phyloP scores from a whole-genome alignment of 495 filamentous ascomycete species.

The Pyrenula aspistea region DNA sequence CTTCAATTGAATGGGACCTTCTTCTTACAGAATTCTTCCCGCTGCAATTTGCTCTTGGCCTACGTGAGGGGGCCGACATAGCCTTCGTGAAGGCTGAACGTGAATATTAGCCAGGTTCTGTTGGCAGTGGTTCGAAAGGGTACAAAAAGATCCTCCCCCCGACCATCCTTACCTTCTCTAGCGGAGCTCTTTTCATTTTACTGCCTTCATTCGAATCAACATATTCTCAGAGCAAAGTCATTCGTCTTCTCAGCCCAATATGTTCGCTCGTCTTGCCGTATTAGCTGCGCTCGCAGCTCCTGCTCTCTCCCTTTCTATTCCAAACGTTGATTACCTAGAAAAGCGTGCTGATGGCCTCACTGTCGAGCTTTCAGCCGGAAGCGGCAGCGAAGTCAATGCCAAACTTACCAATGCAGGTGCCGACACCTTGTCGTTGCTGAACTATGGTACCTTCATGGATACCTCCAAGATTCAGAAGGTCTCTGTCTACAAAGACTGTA shows the following conservation, averaged over 20 bases:
- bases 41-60: neutral
- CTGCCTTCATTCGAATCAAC: neutral
- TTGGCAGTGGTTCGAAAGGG: neutral
- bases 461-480: constrained; percentile 48
- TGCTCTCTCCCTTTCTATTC: constrained; percentile 25
- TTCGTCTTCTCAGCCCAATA: neutral
- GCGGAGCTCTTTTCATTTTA: neutral
- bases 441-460: constrained; percentile 51
- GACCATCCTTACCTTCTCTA: neutral
- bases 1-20: neutral
- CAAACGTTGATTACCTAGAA: constrained; percentile 27
- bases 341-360: constrained; percentile 31
- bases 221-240: neutral
- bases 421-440: constrained; percentile 43
- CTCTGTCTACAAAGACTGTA: constrained; percentile 38
- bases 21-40: constrained; percentile 11
- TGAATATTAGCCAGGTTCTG: neutral
- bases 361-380: constrained; percentile 38
- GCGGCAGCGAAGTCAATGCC: constrained; percentile 46
- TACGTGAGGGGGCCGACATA: neutral
- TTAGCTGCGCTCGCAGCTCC: constrained; percentile 3
- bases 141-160: neutral
- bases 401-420: constrained; percentile 47
- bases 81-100: neutral
- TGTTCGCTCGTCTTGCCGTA: neutral